Percentiles rank a stretch among this genome's conserved stretches.
phyloP scores from a whole-genome alignment of 2,329 filamentous ascomycete genomes.

The Coniella lustricola region DNA sequence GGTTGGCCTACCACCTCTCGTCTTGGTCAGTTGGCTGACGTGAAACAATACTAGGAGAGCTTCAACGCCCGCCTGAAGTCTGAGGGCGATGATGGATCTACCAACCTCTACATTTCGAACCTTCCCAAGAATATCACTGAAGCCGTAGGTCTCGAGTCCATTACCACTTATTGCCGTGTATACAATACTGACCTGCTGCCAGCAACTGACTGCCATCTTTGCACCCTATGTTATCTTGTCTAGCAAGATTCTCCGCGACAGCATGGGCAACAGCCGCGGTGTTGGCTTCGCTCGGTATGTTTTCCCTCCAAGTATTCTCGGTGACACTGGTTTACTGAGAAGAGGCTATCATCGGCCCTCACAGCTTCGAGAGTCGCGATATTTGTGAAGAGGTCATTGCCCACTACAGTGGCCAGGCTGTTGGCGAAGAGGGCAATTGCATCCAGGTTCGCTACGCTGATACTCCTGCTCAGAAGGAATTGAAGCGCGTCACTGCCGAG shows the following conservation, averaged over 20 bases:
- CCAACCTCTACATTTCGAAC: constrained; percentile 97
- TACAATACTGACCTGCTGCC: constrained; percentile 17
- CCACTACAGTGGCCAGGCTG: constrained; percentile 72
- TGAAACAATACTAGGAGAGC: constrained; percentile 60
- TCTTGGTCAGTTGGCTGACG: background rate
- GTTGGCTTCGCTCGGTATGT: constrained; percentile 92
- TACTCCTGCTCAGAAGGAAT: constrained; percentile 89
- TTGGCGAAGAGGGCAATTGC: constrained; percentile 72
- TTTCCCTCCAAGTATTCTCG: too few relatives aligned
- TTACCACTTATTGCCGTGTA: constrained; percentile 3
- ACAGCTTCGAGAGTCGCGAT: constrained; percentile 80
- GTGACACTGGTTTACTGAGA: too few relatives aligned
- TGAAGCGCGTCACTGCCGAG: constrained; percentile 93
- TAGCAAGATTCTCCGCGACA: constrained; percentile 89
- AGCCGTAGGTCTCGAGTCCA: constrained; percentile 52
- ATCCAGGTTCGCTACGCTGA: constrained; percentile 96
- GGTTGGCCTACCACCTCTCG: constrained; percentile 13
- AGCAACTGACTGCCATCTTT: constrained; percentile 75
- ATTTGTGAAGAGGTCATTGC: constrained; percentile 85
- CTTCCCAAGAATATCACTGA: constrained; percentile 88
- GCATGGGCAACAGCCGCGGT: constrained; percentile 86
- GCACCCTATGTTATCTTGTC: constrained; percentile 78
- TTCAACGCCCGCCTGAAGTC: constrained; percentile 98
- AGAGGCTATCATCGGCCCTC: too few relatives aligned
- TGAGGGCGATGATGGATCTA: constrained; percentile 80